Percentiles rank a stretch among this genome's conserved stretches.
Conservation (phyloP, 2,329 filamentous ascomycete genomes). For the Madurella fahalii region DNA sequence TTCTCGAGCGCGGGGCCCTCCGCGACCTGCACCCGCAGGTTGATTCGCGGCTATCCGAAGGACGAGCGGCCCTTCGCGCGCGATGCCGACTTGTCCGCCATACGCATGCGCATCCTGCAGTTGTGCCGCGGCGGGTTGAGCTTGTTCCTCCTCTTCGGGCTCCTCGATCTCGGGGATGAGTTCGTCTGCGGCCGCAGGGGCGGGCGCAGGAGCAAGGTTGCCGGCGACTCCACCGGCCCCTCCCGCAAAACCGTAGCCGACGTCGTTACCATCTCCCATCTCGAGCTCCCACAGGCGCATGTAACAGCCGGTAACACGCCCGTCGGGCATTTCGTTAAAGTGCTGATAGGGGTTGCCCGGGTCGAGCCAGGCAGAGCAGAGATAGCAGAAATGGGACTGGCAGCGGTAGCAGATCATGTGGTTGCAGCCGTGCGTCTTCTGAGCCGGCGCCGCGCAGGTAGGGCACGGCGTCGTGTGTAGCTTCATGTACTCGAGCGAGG, state of each 20-base stretch:
- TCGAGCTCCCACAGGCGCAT: constrained; percentile 88
- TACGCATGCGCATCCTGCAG: constrained; percentile 24
- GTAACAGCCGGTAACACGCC: constrained; percentile 62
- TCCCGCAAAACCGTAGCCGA: constrained; percentile 43
- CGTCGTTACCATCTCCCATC: constrained; percentile 64
- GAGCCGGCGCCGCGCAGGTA: constrained; percentile 76
- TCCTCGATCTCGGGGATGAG: constrained; percentile 32
- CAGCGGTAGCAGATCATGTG: constrained; percentile 95
- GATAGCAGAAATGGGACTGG: constrained; percentile 89
- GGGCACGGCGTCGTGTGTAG: constrained; percentile 83
- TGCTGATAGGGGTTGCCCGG: constrained; percentile 80
- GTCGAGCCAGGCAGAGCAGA: constrained; percentile 84
- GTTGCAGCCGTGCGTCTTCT: constrained; percentile 93
- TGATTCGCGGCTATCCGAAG: constrained; percentile 45
- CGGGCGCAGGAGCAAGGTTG: not conserved
- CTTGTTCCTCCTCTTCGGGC: constrained; percentile 30
- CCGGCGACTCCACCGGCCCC: constrained; percentile 24
- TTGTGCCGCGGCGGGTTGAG: constrained; percentile 22
- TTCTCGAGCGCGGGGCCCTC: constrained; percentile 30
- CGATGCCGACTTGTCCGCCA: constrained; percentile 41
- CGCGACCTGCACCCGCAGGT: constrained; percentile 27
- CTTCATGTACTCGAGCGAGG: constrained; percentile 77
- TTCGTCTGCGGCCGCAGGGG: constrained; percentile 5
- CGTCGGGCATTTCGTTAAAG: constrained; percentile 64
- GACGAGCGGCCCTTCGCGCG: constrained; percentile 54